Percentiles rank a stretch among this genome's conserved stretches.
phyloP scores from a whole-genome alignment of 139 green algal genomes.

The Tetradesmus lagerheimii region DNA sequence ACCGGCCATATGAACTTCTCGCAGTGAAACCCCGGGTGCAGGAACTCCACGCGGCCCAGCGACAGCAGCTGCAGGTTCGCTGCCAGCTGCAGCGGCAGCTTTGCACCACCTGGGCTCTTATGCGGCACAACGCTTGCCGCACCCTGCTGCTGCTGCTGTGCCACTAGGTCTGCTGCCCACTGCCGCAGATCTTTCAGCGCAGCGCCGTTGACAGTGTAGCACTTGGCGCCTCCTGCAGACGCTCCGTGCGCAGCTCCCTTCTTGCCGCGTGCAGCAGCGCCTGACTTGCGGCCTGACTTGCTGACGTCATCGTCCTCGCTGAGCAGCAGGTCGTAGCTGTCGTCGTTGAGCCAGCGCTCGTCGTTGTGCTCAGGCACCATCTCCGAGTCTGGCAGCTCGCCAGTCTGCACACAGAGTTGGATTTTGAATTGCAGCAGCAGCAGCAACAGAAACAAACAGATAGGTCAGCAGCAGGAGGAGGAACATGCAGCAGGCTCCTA shows the following conservation, averaged over 20 bases:
- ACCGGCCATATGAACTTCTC: slow-evolving; percentile 79
- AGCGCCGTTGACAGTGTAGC: neutral
- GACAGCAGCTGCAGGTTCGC: slow-evolving; percentile 59
- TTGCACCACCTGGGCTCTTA: neutral
- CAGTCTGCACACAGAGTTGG: too few relatives aligned
- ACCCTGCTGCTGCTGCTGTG: slow-evolving; percentile 3
- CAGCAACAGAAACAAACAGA: neutral
- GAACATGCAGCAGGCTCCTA: neutral
- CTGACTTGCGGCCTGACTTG: neutral
- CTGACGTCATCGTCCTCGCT: neutral
- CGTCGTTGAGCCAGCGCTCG: slow-evolving; percentile 44
- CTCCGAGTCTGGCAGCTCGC: slow-evolving; percentile 59
- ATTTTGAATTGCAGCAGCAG: neutral
- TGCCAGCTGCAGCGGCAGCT: slow-evolving; percentile 53
- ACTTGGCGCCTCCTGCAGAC: neutral
- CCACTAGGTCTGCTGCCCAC: neutral
- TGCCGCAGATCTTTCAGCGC: neutral
- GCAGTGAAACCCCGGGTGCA: slow-evolving; percentile 77
- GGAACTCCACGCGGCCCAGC: slow-evolving; percentile 75
- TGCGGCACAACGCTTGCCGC: neutral
- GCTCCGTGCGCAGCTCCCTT: neutral
- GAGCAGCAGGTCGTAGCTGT: neutral
- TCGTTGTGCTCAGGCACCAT: slow-evolving; percentile 77
- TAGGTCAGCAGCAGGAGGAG: neutral
- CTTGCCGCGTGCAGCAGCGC: neutral